Percentiles rank a stretch among this genome's conserved stretches.
phyloP scores from a whole-genome alignment of 768 basidiomycete genomes.

The Mrakia hoshinonis region DNA sequence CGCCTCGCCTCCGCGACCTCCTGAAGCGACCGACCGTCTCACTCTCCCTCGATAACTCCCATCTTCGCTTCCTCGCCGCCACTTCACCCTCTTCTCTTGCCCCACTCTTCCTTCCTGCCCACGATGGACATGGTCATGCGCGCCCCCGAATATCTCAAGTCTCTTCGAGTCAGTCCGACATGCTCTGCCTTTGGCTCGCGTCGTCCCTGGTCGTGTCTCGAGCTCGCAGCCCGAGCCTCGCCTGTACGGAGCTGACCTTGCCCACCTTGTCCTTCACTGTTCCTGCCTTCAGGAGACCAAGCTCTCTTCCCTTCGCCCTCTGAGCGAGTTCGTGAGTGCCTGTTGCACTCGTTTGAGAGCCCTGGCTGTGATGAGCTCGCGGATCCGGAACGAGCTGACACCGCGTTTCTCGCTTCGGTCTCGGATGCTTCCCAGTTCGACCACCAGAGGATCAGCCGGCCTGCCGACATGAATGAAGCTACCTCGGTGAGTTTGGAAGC shows the following conservation, averaged over 20 bases:
- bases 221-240: too few relatives aligned
- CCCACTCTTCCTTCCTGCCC: neutral
- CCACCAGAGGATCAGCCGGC: conserved; percentile 39
- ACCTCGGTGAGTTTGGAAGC: conserved; percentile 34
- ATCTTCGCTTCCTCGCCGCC: neutral
- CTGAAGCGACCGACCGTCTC: too few relatives aligned
- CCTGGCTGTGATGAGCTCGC: neutral
- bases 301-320: conserved; percentile 38
- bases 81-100: neutral
- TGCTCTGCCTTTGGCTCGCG: too few relatives aligned
- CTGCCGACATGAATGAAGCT: conserved; percentile 40
- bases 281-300: conserved; percentile 37
- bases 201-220: neutral
- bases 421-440: conserved; percentile 36
- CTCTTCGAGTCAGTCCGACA: conserved; percentile 40
- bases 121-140: conserved; percentile 39
- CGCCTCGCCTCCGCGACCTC: too few relatives aligned
- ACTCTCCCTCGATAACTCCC: too few relatives aligned
- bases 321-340: conserved; percentile 37
- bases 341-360: neutral
- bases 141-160: conserved; percentile 37
- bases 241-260: neutral
- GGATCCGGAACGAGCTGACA: neutral
- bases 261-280: neutral
- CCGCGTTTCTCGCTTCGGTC: neutral